Evolutionary conservation across 2,329 filamentous ascomycete genomes (phyloP).

Genomic region (Chaetoscypha palmicola): DNA sequence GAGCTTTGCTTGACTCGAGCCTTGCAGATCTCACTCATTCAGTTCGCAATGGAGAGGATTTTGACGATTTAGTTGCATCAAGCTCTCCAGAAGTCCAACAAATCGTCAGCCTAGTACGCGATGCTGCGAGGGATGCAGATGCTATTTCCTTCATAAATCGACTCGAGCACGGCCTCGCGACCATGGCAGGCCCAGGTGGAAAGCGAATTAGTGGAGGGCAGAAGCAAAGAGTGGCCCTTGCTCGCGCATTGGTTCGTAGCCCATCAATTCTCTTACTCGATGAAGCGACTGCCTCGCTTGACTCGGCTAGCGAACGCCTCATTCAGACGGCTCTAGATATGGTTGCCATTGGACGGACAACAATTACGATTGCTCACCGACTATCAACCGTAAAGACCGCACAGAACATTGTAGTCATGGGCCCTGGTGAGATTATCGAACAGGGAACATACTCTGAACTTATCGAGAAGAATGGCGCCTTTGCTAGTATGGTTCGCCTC

Average conservation of each 20-base stretch:
- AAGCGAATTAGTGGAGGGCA: conserved; percentile 6
- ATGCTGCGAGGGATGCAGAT: conserved; percentile 50
- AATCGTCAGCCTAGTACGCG: conserved; percentile 12
- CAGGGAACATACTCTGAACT: conserved; percentile 80
- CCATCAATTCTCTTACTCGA: conserved; percentile 52
- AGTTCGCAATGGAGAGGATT: conserved; percentile 43
- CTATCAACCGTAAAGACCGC: conserved; percentile 86
- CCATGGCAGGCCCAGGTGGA: conserved; percentile 1
- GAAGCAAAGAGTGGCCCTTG: conserved; percentile 48
- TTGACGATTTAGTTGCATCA: background rate
- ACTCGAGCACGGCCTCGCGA: conserved; percentile 25
- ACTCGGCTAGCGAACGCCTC: conserved; percentile 82
- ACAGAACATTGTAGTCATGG: conserved; percentile 91
- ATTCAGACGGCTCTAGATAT: conserved; percentile 78
- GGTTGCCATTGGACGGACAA: conserved; percentile 76
- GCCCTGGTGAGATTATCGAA: conserved; percentile 72
- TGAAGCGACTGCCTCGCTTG: conserved; percentile 57
- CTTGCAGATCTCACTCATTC: conserved; percentile 45
- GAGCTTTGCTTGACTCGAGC: conserved; percentile 31
- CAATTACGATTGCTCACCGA: conserved; percentile 91
- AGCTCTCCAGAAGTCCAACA: conserved; percentile 28
- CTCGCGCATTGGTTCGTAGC: conserved; percentile 45
- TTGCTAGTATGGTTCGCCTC: conserved; percentile 30
- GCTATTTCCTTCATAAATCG: conserved; percentile 46
- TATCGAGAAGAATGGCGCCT: conserved; percentile 57